Percentiles rank a stretch among this genome's conserved stretches.
Conservation (phyloP, 257 asterid genomes). For the Jasminum sambac region DNA sequence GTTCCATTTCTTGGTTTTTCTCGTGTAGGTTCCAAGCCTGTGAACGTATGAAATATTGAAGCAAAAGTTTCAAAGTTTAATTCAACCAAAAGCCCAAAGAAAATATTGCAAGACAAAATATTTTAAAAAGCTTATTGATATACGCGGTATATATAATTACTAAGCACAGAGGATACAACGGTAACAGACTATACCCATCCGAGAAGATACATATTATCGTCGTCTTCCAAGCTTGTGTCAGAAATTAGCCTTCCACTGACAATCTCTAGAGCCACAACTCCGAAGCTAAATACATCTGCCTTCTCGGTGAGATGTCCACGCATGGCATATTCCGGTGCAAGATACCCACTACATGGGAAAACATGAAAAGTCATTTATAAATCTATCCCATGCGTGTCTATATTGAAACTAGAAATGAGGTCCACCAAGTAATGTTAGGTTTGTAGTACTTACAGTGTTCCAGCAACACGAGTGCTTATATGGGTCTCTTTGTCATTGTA, state of each 20-base stretch:
- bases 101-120: background rate
- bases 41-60: background rate
- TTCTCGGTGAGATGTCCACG: constrained; percentile 76
- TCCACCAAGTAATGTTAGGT: background rate
- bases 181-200: constrained; percentile 56
- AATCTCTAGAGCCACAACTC: constrained; percentile 68
- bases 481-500: constrained; percentile 73
- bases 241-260: constrained; percentile 65
- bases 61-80: no score
- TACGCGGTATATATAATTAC: background rate
- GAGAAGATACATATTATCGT: constrained; percentile 58
- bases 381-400: background rate
- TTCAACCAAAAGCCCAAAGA: no score
- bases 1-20: constrained; percentile 32
- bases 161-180: background rate
- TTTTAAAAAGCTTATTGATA: background rate
- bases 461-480: constrained; percentile 82
- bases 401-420: background rate
- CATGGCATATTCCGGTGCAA: constrained; percentile 84
- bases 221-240: constrained; percentile 50
- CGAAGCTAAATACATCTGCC: constrained; percentile 66
- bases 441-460: constrained; percentile 62
- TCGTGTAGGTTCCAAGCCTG: constrained; percentile 55
- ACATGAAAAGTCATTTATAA: background rate
- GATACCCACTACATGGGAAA: constrained; percentile 55